Base-by-base conservation (phyloP, 225 moss, liverwort and hornwort species). In the Marchantia polymorpha region DNA sequence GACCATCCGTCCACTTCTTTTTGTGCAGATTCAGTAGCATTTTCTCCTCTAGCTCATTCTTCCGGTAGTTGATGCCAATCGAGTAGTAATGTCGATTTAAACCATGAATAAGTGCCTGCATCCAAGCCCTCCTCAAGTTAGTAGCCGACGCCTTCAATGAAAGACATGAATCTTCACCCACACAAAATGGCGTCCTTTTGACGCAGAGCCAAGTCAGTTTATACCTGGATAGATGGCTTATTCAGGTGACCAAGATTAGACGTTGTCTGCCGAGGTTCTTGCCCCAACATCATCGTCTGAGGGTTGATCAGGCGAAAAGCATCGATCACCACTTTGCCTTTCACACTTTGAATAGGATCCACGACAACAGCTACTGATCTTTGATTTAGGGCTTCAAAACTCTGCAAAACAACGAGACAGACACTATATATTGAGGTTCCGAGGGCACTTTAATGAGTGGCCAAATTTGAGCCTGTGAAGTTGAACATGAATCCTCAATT, bases 271-370 rank as follows among this genome's bases (percentile, higher is more conserved):
- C 94, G 91, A 66, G 96, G 96, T 81, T 96, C 94, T 76, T 96
- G 96, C 15, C 96, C 96, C 78, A 94, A 84, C 94, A 96, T 96
- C 96, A 96, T 96, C 7, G 94, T 94, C 84, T 94, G 94, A 80
- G 96, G 96, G 81, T 96, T 96, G 86, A 96, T 94, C 83, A 96
- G 91, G 64, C 94, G 91, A 75, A 96, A 96, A 30, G 96, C 94
- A 82, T 96, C 96, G 48, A 96, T 96, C 52, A 96, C 96, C 56
- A 96, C 94, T 82, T 96, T 96, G n/a, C 92, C 96, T 80, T 94
- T 96, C n/a, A 96, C 96, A 86, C 96, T 96, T 80, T 94, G 96
- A 74, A 96, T 96, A n/a, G 94, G 96, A 87, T 96, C 94, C 78
- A 96, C 94, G 63, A 94, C 96, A 52, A 96, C 92, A 76, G 96